These are phyloP conservation scores for Teratosphaeria destructans DNA, from an alignment of 2,329 filamentous ascomycete species.

Conservation along the genomic window DNA sequence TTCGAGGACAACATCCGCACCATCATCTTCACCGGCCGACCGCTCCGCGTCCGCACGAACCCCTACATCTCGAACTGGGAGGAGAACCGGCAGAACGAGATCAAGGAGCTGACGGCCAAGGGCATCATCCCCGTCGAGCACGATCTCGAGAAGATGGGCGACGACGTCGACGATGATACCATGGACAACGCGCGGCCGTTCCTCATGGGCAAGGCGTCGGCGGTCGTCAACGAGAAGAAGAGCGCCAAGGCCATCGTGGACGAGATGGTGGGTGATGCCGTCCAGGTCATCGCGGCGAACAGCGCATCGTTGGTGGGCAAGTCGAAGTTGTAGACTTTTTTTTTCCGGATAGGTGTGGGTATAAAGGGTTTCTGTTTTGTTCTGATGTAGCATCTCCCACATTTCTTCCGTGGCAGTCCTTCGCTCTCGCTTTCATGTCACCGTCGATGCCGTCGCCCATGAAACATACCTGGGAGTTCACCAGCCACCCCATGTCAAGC, in stretches of 20 bases:
- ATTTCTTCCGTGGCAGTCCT: too few species aligned
- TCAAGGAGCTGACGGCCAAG: slow-evolving; percentile 82
- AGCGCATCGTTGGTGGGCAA: slow-evolving; percentile 20
- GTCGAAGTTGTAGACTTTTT: slow-evolving; percentile 25
- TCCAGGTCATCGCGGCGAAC: slow-evolving; percentile 20
- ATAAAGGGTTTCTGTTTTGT: neutral
- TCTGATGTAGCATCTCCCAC: too few species aligned
- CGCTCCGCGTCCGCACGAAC: slow-evolving; percentile 87
- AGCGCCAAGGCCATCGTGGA: slow-evolving; percentile 84
- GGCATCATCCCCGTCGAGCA: slow-evolving; percentile 88
- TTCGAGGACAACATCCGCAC: slow-evolving; percentile 96
- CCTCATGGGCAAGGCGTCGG: slow-evolving; percentile 94
- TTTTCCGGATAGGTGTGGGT: neutral
- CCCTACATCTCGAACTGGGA: slow-evolving; percentile 95
- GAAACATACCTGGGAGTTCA: too few species aligned
- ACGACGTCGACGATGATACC: slow-evolving; percentile 61
- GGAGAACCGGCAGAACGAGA: slow-evolving; percentile 77
- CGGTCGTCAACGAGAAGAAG: slow-evolving; percentile 89
- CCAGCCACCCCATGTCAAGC: too few species aligned
- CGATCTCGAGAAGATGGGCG: slow-evolving; percentile 74
- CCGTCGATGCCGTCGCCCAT: too few species aligned
- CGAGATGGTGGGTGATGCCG: slow-evolving; percentile 77
- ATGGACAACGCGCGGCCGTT: slow-evolving; percentile 86
- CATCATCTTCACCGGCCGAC: slow-evolving; percentile 96
- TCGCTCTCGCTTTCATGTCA: too few species aligned